These are phyloP conservation scores for Acanthochlamys bracteata DNA, from an alignment of 106 monocot genomes.

Conservation along the genomic window DNA sequence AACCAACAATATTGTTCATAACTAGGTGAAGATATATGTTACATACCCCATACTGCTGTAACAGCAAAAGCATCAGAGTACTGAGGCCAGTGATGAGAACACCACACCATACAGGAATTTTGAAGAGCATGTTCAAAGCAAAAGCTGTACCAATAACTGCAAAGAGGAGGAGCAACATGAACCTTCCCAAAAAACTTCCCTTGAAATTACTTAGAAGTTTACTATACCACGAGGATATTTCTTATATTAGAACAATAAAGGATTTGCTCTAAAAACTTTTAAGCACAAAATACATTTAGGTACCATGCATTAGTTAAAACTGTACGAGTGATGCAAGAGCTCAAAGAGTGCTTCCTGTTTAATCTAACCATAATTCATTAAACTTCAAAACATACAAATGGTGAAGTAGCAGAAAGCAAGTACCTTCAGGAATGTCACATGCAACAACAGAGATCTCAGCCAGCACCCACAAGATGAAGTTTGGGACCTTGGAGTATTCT, in stretches of 20 bases:
- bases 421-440: constrained; percentile 98
- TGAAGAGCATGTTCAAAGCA: constrained; percentile 89
- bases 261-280: no score
- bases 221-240: neutral
- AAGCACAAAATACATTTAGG: no score
- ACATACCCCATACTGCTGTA: constrained; percentile 97
- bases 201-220: neutral
- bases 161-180: constrained; percentile 8
- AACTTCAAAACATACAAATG: no score
- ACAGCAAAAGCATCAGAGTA: constrained; percentile 65
- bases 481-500: constrained; percentile 61
- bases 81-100: constrained; percentile 88
- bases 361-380: no score
- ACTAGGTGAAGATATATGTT: neutral
- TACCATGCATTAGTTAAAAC: no score
- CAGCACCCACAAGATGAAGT: constrained; percentile 77
- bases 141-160: constrained; percentile 96
- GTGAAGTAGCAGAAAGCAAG: neutral
- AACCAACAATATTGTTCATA: neutral
- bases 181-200: neutral
- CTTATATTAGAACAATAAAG: no score
- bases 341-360: no score
- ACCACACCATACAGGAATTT: constrained; percentile 83
- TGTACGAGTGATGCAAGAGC: no score
- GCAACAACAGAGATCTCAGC: constrained; percentile 90